Conservation (phyloP, 1,139 yeast genomes). For the Arxiozyma slooffiae region DNA sequence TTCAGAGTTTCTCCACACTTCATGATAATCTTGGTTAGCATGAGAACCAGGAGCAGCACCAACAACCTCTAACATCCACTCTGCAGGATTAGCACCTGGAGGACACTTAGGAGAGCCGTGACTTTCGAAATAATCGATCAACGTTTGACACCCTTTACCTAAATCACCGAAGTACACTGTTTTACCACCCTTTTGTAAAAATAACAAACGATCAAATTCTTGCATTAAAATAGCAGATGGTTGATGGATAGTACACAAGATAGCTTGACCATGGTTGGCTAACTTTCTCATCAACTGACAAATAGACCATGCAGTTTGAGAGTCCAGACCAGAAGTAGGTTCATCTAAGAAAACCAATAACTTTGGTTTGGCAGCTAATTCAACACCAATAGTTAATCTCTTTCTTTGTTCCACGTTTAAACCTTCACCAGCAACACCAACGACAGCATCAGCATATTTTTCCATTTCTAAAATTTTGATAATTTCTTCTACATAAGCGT, state of each 20-base stretch:
- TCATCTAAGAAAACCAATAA: constrained; percentile 76
- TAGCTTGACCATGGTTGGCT: constrained; percentile 73
- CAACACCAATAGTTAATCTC: constrained; percentile 78
- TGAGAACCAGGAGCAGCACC: constrained; percentile 76
- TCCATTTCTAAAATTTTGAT: constrained; percentile 64
- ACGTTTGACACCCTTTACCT: constrained; percentile 51
- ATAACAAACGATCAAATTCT: constrained; percentile 66
- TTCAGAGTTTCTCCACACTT: constrained; percentile 54
- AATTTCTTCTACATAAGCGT: constrained; percentile 62
- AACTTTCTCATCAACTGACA: constrained; percentile 66
- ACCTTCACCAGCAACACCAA: constrained; percentile 74
- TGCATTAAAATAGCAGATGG: constrained; percentile 71
- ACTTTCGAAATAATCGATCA: constrained; percentile 60
- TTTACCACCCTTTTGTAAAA: constrained; percentile 64
- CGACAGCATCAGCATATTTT: constrained; percentile 68
- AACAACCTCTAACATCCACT: constrained; percentile 73
- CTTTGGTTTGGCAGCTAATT: constrained; percentile 79
- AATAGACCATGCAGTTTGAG: constrained; percentile 86
- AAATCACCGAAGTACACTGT: constrained; percentile 78
- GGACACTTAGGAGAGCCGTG: constrained; percentile 64
- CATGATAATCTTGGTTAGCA: constrained; percentile 54
- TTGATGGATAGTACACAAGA: constrained; percentile 75
- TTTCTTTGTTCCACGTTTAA: constrained; percentile 80
- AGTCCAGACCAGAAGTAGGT: constrained; percentile 88
- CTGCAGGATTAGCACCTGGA: constrained; percentile 65